A percentile compares a stretch with the other conserved stretches of the same genome.
Conservation (phyloP, 2,329 filamentous ascomycete genomes). For the Fusarium heterosporum region DNA sequence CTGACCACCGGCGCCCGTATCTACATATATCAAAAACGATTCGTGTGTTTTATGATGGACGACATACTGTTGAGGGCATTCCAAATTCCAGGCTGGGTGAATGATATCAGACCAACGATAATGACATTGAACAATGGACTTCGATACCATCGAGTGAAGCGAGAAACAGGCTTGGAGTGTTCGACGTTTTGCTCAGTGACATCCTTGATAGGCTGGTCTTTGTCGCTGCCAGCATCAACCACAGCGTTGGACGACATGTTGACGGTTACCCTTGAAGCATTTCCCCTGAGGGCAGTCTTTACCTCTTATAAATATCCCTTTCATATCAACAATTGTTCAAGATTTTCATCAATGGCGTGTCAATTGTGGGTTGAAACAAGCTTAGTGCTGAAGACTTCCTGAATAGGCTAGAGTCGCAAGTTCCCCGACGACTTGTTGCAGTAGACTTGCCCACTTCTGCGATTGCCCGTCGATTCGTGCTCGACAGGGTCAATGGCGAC, state of each 20-base stretch:
- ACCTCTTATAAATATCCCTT: constrained; percentile 5
- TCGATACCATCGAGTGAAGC: constrained; percentile 43
- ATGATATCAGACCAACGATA: constrained; percentile 64
- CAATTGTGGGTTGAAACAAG: constrained; percentile 26
- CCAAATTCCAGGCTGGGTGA: constrained; percentile 64
- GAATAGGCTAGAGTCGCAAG: constrained; percentile 35
- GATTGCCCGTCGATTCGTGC: constrained; percentile 31
- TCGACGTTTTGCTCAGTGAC: constrained; percentile 23
- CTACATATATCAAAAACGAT: constrained; percentile 2
- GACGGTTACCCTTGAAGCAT: background rate
- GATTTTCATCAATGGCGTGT: constrained; percentile 14
- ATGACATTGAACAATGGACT: constrained; percentile 62
- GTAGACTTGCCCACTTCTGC: constrained; percentile 27
- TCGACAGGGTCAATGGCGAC: constrained; percentile 40
- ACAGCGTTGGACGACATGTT: constrained; percentile 29
- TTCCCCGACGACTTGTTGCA: constrained; percentile 19
- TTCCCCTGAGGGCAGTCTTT: background rate
- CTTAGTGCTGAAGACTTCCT: constrained; percentile 6
- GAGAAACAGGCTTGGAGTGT: constrained; percentile 35
- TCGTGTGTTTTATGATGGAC: fast-evolving
- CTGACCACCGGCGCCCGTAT: constrained; percentile 64
- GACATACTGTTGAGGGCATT: constrained; percentile 62
- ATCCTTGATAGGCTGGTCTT: constrained; percentile 32
- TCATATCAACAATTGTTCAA: constrained; percentile 5
- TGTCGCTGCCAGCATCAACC: constrained; percentile 27